phyloP scores from a whole-genome alignment of 768 basidiomycete species.

The Termitomyces sp. region DNA sequence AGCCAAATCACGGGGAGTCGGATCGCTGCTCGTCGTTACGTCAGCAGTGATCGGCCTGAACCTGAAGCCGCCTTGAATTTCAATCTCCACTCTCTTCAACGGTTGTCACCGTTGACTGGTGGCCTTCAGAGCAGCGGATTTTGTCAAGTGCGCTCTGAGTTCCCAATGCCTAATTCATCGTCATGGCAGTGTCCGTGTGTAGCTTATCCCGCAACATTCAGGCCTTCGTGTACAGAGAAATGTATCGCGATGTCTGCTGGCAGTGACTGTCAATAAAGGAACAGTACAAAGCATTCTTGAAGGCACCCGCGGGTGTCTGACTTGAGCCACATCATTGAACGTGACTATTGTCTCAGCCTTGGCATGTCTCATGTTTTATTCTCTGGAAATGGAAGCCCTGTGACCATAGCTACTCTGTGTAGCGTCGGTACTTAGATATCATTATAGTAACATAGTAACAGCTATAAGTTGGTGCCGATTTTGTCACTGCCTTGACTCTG shows the following conservation, averaged over 20 bases:
- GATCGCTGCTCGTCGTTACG: background rate
- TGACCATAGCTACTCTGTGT: too few species aligned
- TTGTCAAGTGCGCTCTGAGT: background rate
- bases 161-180: background rate
- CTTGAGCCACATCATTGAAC: background rate
- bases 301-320: background rate
- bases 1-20: too few species aligned
- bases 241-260: background rate
- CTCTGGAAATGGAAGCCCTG: too few species aligned
- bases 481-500: too few species aligned
- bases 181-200: too few species aligned
- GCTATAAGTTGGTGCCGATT: too few species aligned
- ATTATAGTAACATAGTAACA: too few species aligned
- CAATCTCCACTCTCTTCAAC: background rate
- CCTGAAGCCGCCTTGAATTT: too few species aligned
- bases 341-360: background rate
- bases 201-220: too few species aligned
- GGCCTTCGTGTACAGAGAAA: background rate
- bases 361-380: background rate
- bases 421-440: too few species aligned
- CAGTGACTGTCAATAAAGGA: background rate
- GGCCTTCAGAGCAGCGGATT: background rate
- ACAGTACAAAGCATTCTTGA: background rate
- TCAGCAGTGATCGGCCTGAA: background rate
- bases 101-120: too few species aligned